Conservation (phyloP, 2,329 filamentous ascomycete species). For the Pyricularia sp. region DNA sequence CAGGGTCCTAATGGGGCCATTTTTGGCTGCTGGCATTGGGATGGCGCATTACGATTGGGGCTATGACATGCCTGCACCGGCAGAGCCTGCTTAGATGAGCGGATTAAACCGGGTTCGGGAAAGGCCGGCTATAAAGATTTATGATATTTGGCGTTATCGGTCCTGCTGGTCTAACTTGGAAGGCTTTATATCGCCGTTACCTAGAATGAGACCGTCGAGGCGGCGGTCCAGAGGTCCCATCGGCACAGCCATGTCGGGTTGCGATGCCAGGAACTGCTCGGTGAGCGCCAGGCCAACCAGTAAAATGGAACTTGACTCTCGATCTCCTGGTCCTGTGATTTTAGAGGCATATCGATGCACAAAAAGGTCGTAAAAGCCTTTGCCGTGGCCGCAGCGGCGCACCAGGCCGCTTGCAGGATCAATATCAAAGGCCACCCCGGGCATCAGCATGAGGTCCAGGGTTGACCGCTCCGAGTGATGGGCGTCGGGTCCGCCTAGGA, state of each 20-base stretch:
- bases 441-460: slow-evolving; percentile 83
- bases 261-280: slow-evolving; percentile 66
- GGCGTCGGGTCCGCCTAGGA: slow-evolving; percentile 54
- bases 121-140: background rate
- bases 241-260: slow-evolving; percentile 50
- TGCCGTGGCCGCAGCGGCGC: slow-evolving; percentile 81
- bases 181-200: slow-evolving; percentile 51
- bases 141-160: background rate
- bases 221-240: slow-evolving; percentile 68
- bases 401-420: slow-evolving; percentile 43
- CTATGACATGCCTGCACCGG: background rate
- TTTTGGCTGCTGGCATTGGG: background rate
- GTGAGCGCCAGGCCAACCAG: slow-evolving; percentile 72
- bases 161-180: background rate
- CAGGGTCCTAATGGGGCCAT: background rate
- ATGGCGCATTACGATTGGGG: background rate
- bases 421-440: slow-evolving; percentile 83
- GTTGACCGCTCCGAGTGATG: slow-evolving; percentile 25
- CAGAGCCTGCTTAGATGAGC: background rate
- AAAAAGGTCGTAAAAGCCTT: slow-evolving; percentile 95
- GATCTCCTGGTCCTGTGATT: slow-evolving; percentile 20
- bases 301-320: slow-evolving; percentile 25
- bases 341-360: slow-evolving; percentile 60
- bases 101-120: background rate
- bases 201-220: slow-evolving; percentile 68